These are phyloP conservation scores for Ustilago vetiveriae DNA, from an alignment of 1,284 basidiomycete genomes.

Conservation along the genomic window DNA sequence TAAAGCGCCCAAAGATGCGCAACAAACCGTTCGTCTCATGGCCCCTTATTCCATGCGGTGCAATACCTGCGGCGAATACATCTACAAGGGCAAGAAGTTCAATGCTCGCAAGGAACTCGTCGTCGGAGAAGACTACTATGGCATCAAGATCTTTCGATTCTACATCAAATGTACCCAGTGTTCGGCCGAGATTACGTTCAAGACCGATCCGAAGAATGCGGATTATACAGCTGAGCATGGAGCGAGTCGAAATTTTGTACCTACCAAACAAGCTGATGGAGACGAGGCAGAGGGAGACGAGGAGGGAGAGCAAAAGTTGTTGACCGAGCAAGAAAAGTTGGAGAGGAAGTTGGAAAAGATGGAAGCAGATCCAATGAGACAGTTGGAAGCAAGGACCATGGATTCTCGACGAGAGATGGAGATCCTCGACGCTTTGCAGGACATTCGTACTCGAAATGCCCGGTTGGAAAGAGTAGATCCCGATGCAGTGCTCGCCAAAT, in stretches of 20 bases:
- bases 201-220: conserved; percentile 90
- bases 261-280: conserved; percentile 34
- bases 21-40: conserved; percentile 97
- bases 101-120: conserved; percentile 99
- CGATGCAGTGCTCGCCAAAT: conserved; percentile 53
- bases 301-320: conserved; percentile 32
- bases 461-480: conserved; percentile 77
- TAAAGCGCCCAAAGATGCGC: conserved; percentile 86
- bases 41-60: conserved; percentile 94
- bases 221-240: conserved; percentile 65
- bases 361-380: conserved; percentile 94
- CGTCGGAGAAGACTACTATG: conserved; percentile 94
- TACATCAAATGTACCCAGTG: conserved; percentile 66
- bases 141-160: conserved; percentile 83
- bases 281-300: too few species aligned
- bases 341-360: conserved; percentile 29
- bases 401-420: conserved; percentile 99
- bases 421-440: conserved; percentile 92
- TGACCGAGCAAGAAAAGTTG: conserved; percentile 45
- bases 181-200: conserved; percentile 98
- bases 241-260: conserved; percentile 63
- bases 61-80: conserved; percentile 91
- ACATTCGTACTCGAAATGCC: conserved; percentile 91
- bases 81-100: conserved; percentile 95
- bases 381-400: conserved; percentile 86